Evolutionary conservation across 1,284 basidiomycete species (phyloP).

Genomic region (Pyrrhoderma noxium): DNA sequence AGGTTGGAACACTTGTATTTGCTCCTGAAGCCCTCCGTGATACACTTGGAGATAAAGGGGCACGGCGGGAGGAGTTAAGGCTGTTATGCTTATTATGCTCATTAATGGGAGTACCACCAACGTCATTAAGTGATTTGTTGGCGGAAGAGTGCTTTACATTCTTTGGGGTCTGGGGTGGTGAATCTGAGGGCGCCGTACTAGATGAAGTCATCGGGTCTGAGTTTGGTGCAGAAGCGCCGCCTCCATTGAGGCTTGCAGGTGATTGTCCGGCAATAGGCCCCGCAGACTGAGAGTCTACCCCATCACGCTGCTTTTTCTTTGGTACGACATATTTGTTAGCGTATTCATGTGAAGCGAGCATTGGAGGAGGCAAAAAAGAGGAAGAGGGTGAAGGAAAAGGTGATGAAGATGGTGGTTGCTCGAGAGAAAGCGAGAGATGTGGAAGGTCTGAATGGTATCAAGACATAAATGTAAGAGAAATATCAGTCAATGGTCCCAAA

Average conservation of each 20-base stretch:
- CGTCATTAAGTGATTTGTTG: too few relatives aligned
- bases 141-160: background rate
- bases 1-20: background rate
- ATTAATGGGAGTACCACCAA: too few relatives aligned
- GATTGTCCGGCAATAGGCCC: constrained; percentile 2
- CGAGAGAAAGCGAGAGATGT: constrained; percentile 33
- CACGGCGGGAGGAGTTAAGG: constrained; percentile 50
- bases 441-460: constrained; percentile 3
- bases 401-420: constrained; percentile 48
- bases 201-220: background rate
- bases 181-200: background rate
- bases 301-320: constrained; percentile 15
- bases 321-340: constrained; percentile 10
- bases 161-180: background rate
- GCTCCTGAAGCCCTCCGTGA: constrained; percentile 33
- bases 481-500: background rate
- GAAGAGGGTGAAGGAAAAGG: constrained; percentile 52
- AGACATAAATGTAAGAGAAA: background rate
- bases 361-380: constrained; percentile 38
- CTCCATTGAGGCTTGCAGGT: background rate
- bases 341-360: constrained; percentile 13
- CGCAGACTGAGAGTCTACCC: background rate
- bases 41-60: constrained; percentile 55
- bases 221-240: background rate
- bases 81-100: constrained; percentile 19